Conservation (phyloP, 139 green algal species). For the Coelastrella sp. region DNA sequence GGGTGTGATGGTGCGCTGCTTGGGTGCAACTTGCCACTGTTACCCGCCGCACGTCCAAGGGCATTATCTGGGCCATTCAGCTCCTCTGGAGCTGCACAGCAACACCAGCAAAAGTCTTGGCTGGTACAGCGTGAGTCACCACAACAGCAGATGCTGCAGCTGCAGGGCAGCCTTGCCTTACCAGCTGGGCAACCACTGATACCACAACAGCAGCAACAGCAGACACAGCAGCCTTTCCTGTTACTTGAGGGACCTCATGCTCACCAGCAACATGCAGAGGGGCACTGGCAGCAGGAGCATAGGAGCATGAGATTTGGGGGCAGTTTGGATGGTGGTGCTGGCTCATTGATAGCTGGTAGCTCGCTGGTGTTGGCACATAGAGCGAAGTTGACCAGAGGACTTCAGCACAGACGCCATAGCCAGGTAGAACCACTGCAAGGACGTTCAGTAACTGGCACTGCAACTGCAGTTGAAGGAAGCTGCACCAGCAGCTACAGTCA, state of each 20-base stretch:
- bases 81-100: neutral
- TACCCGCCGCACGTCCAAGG: slow-evolving; percentile 2
- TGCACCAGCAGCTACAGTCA: too few species aligned
- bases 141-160: slow-evolving; percentile 1
- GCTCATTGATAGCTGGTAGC: too few species aligned
- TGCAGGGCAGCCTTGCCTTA: too few species aligned
- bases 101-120: neutral
- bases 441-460: too few species aligned
- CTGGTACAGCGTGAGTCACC: neutral
- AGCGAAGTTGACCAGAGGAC: neutral
- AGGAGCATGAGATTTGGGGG: too few species aligned
- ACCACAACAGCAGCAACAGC: slow-evolving; percentile 8
- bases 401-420: too few species aligned
- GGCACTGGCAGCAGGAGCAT: neutral
- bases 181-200: too few species aligned
- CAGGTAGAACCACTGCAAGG: too few species aligned
- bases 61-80: neutral
- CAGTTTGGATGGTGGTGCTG: too few species aligned
- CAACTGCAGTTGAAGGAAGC: too few species aligned
- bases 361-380: neutral
- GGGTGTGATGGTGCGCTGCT: neutral
- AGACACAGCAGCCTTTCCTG: neutral
- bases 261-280: neutral
- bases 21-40: slow-evolving; percentile 4
- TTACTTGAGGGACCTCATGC: too few species aligned